Conservation (phyloP, 805 yeast genomes). For the Scheffersomyces stipitis region DNA sequence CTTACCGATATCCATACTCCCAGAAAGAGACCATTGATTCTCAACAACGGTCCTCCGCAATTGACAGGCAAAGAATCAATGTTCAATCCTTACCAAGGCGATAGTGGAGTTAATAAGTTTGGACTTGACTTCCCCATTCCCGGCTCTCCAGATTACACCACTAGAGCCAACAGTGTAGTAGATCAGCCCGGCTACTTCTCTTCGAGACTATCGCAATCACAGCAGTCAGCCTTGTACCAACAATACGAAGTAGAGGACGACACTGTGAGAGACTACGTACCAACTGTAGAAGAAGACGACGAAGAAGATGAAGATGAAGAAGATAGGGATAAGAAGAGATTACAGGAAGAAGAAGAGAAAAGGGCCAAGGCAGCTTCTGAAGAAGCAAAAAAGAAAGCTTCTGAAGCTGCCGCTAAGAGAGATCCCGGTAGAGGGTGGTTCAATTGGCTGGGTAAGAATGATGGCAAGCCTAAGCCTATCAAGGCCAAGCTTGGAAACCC, state of each 20-base stretch:
- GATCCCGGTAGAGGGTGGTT: constrained; percentile 51
- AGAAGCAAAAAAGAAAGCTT: constrained; percentile 14
- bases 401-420: constrained; percentile 9
- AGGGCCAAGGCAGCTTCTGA: constrained; percentile 19
- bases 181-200: constrained; percentile 36
- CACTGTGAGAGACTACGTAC: constrained; percentile 42
- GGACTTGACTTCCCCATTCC: constrained; percentile 46
- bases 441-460: constrained; percentile 43
- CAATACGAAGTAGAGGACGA: constrained; percentile 47
- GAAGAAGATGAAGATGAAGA: constrained; percentile 48
- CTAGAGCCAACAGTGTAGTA: constrained; percentile 44
- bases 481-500: constrained; percentile 80
- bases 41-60: constrained; percentile 4
- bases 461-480: constrained; percentile 71
- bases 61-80: constrained; percentile 12
- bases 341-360: constrained; percentile 12
- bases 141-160: constrained; percentile 45
- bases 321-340: constrained; percentile 18
- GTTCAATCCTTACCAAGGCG: constrained; percentile 28
- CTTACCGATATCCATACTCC: constrained; percentile 7
- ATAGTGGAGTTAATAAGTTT: constrained; percentile 13
- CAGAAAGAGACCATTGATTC: constrained; percentile 3
- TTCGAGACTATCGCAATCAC: constrained; percentile 43
- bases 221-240: constrained; percentile 43
- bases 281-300: constrained; percentile 42